Percentiles rank a stretch among this genome's conserved stretches.
Evolutionary conservation across 164 flowering plant species (phyloP).

Genomic region (Cinnamomum micranthum): DNA sequence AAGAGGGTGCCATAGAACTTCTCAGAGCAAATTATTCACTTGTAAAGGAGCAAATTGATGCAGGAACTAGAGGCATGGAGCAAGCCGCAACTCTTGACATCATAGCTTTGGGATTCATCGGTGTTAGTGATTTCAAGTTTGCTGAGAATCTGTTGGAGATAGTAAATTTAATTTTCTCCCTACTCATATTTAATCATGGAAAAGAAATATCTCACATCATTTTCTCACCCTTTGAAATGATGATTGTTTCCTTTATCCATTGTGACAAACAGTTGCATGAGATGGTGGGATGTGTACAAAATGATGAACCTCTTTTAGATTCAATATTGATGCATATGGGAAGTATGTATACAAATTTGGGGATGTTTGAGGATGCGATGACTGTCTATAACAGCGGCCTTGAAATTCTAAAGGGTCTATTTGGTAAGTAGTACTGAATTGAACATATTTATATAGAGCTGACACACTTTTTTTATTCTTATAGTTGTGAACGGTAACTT

Average conservation of each 20-base stretch:
- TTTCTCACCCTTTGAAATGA: neutral
- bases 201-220: neutral
- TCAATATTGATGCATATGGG: constrained; percentile 83
- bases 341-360: constrained; percentile 65
- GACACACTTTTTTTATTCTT: neutral
- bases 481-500: neutral
- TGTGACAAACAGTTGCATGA: constrained; percentile 42
- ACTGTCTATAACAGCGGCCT: constrained; percentile 45
- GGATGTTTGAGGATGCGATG: constrained; percentile 57
- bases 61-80: constrained; percentile 63
- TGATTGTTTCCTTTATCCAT: neutral
- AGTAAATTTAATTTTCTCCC: constrained; percentile 34
- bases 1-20: constrained; percentile 53
- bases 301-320: constrained; percentile 62
- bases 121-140: constrained; percentile 50
- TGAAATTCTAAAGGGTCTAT: constrained; percentile 43
- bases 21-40: constrained; percentile 78
- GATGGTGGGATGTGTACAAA: constrained; percentile 40
- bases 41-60: constrained; percentile 63
- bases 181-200: neutral
- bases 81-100: constrained; percentile 83
- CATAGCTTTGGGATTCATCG: constrained; percentile 65
- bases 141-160: constrained; percentile 40
- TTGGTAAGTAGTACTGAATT: constrained; percentile 41
- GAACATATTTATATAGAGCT: no score